Conservation (phyloP, 2,329 filamentous ascomycete species). For the Ophiocordyceps camponoti-floridani region DNA sequence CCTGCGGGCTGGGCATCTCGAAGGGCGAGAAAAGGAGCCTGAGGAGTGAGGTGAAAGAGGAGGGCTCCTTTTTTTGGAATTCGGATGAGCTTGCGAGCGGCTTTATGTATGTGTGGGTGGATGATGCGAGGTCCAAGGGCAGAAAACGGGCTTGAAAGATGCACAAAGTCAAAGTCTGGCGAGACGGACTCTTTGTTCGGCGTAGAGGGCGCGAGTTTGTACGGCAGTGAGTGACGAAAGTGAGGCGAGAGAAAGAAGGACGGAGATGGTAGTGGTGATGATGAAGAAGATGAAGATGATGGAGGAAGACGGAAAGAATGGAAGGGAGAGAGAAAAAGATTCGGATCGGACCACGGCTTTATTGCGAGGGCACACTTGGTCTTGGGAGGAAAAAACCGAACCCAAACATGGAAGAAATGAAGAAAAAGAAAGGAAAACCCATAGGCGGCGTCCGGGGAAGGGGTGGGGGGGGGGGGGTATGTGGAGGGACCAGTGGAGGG, state of each 20-base stretch:
- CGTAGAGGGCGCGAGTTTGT: neutral
- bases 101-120: too few species aligned
- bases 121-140: too few species aligned
- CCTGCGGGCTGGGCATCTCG: conserved; percentile 16
- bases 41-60: neutral
- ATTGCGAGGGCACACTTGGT: neutral
- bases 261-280: too few species aligned
- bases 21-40: neutral
- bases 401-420: neutral
- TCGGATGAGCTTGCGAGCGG: neutral
- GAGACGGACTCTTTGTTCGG: neutral
- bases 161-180: neutral
- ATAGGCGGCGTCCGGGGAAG: neutral
- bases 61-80: neutral
- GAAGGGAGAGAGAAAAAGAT: neutral
- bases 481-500: neutral
- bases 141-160: too few species aligned
- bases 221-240: too few species aligned
- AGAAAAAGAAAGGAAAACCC: neutral
- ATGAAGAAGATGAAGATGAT: neutral
- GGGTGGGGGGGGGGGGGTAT: neutral
- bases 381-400: neutral
- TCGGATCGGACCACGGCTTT: neutral
- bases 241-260: neutral
- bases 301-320: neutral